A percentile compares a stretch with the other conserved stretches of the same genome.
phyloP scores from a whole-genome alignment of 2,329 filamentous ascomycete species.

The Botrytis fabae region DNA sequence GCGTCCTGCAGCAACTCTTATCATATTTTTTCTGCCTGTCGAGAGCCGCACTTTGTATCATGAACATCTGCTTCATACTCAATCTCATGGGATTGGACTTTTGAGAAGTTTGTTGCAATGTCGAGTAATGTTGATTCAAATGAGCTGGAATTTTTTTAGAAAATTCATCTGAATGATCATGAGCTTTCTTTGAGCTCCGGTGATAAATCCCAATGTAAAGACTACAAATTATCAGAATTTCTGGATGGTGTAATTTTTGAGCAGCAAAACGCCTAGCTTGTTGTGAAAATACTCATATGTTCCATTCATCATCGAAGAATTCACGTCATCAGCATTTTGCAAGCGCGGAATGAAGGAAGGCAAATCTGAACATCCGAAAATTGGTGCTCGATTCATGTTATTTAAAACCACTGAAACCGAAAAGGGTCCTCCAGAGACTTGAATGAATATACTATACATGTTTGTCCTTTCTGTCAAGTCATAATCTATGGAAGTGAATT shows the following conservation, averaged over 20 bases:
- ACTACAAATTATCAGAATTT: not conserved
- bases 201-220: not conserved
- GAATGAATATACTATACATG: accelerated
- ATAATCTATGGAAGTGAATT: not conserved
- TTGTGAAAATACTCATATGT: not conserved
- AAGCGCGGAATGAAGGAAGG: no score
- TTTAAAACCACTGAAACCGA: not conserved
- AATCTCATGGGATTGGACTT: not conserved
- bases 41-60: not conserved
- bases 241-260: not conserved
- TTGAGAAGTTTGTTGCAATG: accelerated
- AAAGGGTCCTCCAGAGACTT: not conserved
- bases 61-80: no score
- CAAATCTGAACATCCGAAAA: not conserved
- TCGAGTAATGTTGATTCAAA: accelerated
- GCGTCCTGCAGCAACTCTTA: not conserved
- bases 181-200: not conserved
- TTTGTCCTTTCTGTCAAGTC: not conserved
- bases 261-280: not conserved
- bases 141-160: not conserved
- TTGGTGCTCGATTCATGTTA: not conserved
- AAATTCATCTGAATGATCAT: not conserved
- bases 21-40: not conserved
- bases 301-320: not conserved
- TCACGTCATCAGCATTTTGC: not conserved